Conservation (phyloP, 2,329 filamentous ascomycete species). For the Byssothecium circinans region DNA sequence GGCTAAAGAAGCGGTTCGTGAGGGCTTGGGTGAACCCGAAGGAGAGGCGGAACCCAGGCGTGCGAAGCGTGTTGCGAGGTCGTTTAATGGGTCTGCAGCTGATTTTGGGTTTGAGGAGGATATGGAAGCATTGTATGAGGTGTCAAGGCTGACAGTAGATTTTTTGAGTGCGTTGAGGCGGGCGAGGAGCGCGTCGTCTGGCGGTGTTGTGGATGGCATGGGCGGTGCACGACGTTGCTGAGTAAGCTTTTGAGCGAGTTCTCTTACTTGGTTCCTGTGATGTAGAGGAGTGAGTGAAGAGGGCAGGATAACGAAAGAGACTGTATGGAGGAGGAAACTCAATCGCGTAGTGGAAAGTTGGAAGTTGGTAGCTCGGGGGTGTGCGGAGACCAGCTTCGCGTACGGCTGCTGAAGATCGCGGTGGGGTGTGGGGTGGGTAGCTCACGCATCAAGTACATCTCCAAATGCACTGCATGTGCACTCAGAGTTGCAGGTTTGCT, state of each 20-base stretch:
- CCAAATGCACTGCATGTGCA: too few relatives aligned
- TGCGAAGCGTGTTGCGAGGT: conserved; percentile 43
- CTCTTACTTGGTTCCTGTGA: not conserved
- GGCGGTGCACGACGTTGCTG: too few relatives aligned
- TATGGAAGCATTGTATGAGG: conserved; percentile 15
- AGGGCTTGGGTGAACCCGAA: conserved; percentile 28
- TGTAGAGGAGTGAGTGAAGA: not conserved
- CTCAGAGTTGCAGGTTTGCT: too few relatives aligned
- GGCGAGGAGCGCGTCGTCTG: conserved; percentile 49
- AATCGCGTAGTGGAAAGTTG: not conserved
- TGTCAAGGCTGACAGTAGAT: conserved; percentile 43
- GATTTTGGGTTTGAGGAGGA: conserved; percentile 16
- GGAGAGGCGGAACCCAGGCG: conserved; percentile 37
- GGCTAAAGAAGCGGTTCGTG: conserved; percentile 22
- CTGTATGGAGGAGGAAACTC: not conserved
- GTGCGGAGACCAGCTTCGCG: not conserved
- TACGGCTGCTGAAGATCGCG: not conserved
- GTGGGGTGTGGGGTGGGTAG: not conserved
- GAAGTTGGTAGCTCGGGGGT: not conserved
- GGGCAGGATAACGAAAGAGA: not conserved
- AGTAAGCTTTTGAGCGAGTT: too few relatives aligned
- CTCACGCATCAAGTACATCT: too few relatives aligned
- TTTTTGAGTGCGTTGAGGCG: conserved; percentile 54
- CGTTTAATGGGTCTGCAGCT: conserved; percentile 20
- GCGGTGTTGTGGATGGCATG: conserved; percentile 20